Evolutionary conservation across 768 basidiomycete species (phyloP).

Genomic region (Sarcomyxa edulis): DNA sequence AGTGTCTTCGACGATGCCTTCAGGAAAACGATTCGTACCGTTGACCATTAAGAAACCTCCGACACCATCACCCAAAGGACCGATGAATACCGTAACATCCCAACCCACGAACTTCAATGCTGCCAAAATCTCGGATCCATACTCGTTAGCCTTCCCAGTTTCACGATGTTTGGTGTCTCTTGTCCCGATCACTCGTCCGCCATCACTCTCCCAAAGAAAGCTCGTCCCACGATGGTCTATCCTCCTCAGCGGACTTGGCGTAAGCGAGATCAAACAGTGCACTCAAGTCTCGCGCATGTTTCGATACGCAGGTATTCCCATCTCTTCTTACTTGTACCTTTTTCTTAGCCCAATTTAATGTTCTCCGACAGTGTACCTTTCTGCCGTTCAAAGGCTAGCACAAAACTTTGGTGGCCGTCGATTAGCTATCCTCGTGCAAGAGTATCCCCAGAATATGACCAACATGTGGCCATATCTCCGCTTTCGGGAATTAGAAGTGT

Average conservation of each 20-base stretch:
- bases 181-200: constrained; percentile 46
- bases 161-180: constrained; percentile 17
- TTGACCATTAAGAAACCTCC: background rate
- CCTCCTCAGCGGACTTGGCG: constrained; percentile 42
- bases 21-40: background rate
- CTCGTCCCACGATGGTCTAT: constrained; percentile 47
- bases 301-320: constrained; percentile 53
- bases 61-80: background rate
- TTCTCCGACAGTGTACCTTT: constrained; percentile 52
- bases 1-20: too few species aligned
- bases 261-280: constrained; percentile 39
- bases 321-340: constrained; percentile 10
- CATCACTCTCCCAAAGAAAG: constrained; percentile 53
- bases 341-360: too few species aligned
- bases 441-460: constrained; percentile 38
- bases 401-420: constrained; percentile 46
- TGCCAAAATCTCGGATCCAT: background rate
- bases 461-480: constrained; percentile 74
- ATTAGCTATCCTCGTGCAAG: constrained; percentile 30
- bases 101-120: background rate
- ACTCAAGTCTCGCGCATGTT: constrained; percentile 53
- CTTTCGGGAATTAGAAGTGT: constrained; percentile 39
- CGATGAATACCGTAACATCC: background rate
- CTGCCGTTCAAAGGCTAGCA: constrained; percentile 45
- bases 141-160: background rate